Base-by-base conservation (phyloP, 129 eudicot species). In the Lactuca sativa region DNA sequence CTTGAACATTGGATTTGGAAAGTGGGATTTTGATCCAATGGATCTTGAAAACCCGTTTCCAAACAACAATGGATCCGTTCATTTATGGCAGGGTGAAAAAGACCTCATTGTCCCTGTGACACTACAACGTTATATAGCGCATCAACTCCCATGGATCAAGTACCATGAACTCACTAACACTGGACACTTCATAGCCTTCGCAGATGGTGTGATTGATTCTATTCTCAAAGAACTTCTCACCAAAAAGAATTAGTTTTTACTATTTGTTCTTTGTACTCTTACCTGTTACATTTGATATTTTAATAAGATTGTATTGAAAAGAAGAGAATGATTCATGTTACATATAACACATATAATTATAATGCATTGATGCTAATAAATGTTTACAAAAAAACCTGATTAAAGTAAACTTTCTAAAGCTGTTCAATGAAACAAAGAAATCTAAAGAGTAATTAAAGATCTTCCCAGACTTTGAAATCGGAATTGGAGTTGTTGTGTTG, bases 391-490 rank as follows among this genome's bases (percentile, higher is more conserved):
- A 10, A 2, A 47, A 47, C 52, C 3, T 10, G 52, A 47, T 47
- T 47, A 12, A 62, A 62, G 49, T 37, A 16, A 62, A 62, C n/a
- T 62, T 15, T 44, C 66, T 14, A 70, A 43, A 57, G 14, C 36
- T 56, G 11, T 38, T 17, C 17, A 41, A 31, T 16, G 30, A 56
- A 21, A 62, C 69, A 61, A 52, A 36, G 14, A 11, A 59, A 67
- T 8, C 73, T 75, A 76, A 30, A 21, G 21, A 21, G 21, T 21
- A 30, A 69, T 16, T 78, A 77, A 56, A 92, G 81, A 83, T 93
- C 97, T 16, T 87, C 86, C 98, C 97, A 93, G 47, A 93, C 92
- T 2, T 69, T 83, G 68, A 74, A 93, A 78, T 85, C 97, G 44
- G 98, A 73, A 67, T 73, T 41, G 4, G 92, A 86, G 55, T 52